Evolutionary conservation across 495 filamentous ascomycete species (phyloP).

Genomic region (Letharia lupina): DNA sequence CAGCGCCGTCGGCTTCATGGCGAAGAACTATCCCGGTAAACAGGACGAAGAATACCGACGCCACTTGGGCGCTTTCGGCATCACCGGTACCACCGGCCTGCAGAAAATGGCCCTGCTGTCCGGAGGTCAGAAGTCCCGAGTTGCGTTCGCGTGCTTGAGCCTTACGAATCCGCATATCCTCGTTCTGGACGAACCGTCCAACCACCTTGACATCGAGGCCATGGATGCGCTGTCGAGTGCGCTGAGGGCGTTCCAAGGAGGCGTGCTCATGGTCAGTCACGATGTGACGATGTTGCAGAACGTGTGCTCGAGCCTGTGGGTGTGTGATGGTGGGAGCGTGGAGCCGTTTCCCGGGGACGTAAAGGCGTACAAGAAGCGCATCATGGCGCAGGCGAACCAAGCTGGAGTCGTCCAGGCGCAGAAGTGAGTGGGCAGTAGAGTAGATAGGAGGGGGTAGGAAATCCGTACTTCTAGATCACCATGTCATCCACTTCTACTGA

Average conservation of each 20-base stretch:
- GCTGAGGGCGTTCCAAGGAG: conserved; percentile 78
- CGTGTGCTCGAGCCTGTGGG: conserved; percentile 90
- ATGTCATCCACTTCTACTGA: no score
- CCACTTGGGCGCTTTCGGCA: conserved; percentile 94
- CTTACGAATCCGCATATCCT: conserved; percentile 92
- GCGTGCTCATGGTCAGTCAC: conserved; percentile 97
- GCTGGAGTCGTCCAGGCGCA: neutral
- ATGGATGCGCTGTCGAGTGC: conserved; percentile 92
- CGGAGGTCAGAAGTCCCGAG: conserved; percentile 96
- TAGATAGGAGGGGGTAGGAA: neutral
- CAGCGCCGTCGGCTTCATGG: conserved; percentile 90
- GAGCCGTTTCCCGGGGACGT: conserved; percentile 94
- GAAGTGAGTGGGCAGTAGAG: neutral
- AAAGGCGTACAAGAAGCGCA: conserved; percentile 95
- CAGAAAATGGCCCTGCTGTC: conserved; percentile 94
- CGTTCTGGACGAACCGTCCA: conserved; percentile 95
- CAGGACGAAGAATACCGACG: conserved; percentile 95
- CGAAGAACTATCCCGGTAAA: conserved; percentile 80
- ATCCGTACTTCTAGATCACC: neutral
- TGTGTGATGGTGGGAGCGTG: conserved; percentile 92
- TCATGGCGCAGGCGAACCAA: conserved; percentile 68
- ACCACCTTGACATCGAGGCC: conserved; percentile 97
- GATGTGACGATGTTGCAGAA: conserved; percentile 98
- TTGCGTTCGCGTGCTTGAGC: conserved; percentile 91
- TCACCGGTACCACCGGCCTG: conserved; percentile 93